A percentile compares a stretch with the other conserved stretches of the same genome.
Evolutionary conservation across 768 basidiomycete species (phyloP).

Genomic region (Lactarius sp.): DNA sequence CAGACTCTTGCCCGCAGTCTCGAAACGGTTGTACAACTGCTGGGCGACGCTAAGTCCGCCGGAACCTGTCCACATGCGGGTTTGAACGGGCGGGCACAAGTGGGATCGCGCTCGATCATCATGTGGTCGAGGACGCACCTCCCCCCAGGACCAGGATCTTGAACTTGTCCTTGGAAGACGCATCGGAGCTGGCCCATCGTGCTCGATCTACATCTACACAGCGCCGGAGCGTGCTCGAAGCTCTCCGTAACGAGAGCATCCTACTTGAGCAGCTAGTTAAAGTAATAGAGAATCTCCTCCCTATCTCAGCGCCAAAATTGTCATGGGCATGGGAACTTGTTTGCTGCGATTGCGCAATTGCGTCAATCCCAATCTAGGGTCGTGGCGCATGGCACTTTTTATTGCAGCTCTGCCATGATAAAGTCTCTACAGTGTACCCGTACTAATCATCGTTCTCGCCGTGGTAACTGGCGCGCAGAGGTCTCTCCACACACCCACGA

Average conservation of each 20-base stretch:
- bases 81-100: not conserved
- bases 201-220: not conserved
- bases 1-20: constrained; percentile 60
- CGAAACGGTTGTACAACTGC: constrained; percentile 81
- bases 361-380: not conserved
- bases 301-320: not conserved
- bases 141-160: constrained; percentile 86
- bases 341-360: constrained; percentile 7
- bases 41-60: constrained; percentile 81
- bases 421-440: too few relatives aligned
- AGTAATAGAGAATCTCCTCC: not conserved
- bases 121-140: constrained; percentile 45
- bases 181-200: constrained; percentile 37
- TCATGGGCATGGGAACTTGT: constrained; percentile 4
- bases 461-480: too few relatives aligned
- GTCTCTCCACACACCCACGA: too few relatives aligned
- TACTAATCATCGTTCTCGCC: too few relatives aligned
- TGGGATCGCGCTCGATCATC: not conserved
- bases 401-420: too few relatives aligned
- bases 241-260: constrained; percentile 19
- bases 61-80: constrained; percentile 48
- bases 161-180: constrained; percentile 49
- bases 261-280: not conserved
- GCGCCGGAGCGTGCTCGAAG: constrained; percentile 3
- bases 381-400: not conserved